Conservation (phyloP, 83 land plant species). For the Picea mariana region DNA sequence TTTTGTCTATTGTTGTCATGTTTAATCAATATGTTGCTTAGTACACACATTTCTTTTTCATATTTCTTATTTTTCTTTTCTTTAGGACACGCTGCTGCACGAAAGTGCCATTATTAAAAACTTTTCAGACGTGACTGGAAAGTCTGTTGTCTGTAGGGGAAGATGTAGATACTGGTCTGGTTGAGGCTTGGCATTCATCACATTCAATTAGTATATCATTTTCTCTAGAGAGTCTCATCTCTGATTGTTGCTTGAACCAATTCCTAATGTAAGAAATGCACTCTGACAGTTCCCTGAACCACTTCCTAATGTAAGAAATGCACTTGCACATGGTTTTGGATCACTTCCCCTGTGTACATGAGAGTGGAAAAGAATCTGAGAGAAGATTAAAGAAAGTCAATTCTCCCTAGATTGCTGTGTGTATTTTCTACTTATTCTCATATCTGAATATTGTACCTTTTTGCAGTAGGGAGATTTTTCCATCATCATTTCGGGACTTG, state of each 20-base stretch:
- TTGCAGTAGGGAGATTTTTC: constrained; percentile 5
- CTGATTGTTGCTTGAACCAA: neutral
- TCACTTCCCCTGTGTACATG: neutral
- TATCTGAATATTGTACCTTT: neutral
- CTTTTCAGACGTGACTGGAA: neutral
- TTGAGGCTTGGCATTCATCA: neutral
- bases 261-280: too few species aligned
- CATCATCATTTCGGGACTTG: constrained; percentile 11
- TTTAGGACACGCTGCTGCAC: neutral
- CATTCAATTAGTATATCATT: neutral
- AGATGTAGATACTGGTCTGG: neutral
- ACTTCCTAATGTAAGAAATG: too few species aligned
- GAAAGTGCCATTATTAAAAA: neutral
- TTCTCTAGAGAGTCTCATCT: neutral
- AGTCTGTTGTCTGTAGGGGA: constrained; percentile 5
- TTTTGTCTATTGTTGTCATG: neutral
- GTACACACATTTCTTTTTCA: neutral
- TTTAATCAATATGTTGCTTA: neutral
- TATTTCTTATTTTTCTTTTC: neutral
- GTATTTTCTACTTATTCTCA: neutral
- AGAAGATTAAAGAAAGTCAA: neutral
- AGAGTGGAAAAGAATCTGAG: neutral
- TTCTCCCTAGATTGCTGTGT: neutral
- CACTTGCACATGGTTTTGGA: neutral
- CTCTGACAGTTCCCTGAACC: neutral